Percentiles rank a stretch among this genome's conserved stretches.
phyloP scores from a whole-genome alignment of 768 basidiomycete genomes.

The Austroboletus eburneus region DNA sequence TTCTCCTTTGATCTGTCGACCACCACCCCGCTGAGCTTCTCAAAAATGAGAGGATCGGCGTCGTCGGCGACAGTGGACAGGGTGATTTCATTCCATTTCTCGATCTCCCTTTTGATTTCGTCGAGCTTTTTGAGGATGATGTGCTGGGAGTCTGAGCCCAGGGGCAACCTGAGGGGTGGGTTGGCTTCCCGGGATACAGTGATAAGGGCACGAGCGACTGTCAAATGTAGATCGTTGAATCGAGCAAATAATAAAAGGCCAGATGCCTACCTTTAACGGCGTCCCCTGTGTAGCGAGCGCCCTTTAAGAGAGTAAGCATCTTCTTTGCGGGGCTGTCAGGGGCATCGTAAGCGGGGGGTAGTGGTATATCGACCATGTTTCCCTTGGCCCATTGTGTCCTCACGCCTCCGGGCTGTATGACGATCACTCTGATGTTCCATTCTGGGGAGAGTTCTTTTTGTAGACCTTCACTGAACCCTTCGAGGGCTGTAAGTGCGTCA shows the following conservation, averaged over 20 bases:
- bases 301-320: slow-evolving; percentile 9
- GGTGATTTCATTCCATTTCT: slow-evolving; percentile 12
- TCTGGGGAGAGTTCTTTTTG: slow-evolving; percentile 21
- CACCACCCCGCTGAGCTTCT: slow-evolving; percentile 1
- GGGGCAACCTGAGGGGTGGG: slow-evolving; percentile 19
- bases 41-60: slow-evolving; percentile 12
- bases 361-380: slow-evolving; percentile 11
- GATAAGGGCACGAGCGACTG: slow-evolving; percentile 16
- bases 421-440: slow-evolving; percentile 27
- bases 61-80: slow-evolving; percentile 20
- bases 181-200: slow-evolving; percentile 15
- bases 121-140: slow-evolving; percentile 12
- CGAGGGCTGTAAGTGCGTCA: slow-evolving; percentile 14
- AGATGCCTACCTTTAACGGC: slow-evolving; percentile 11
- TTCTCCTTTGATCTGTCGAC: neutral
- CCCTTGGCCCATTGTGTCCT: slow-evolving; percentile 20
- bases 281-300: neutral
- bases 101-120: slow-evolving; percentile 14
- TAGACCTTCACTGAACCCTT: slow-evolving; percentile 24
- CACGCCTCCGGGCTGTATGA: slow-evolving; percentile 19
- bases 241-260: neutral
- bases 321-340: slow-evolving; percentile 15
- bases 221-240: neutral
- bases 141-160: slow-evolving; percentile 19
- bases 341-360: slow-evolving; percentile 14